Evolutionary conservation across 306 rosid species (phyloP).

Genomic region (Malus asiatica): DNA sequence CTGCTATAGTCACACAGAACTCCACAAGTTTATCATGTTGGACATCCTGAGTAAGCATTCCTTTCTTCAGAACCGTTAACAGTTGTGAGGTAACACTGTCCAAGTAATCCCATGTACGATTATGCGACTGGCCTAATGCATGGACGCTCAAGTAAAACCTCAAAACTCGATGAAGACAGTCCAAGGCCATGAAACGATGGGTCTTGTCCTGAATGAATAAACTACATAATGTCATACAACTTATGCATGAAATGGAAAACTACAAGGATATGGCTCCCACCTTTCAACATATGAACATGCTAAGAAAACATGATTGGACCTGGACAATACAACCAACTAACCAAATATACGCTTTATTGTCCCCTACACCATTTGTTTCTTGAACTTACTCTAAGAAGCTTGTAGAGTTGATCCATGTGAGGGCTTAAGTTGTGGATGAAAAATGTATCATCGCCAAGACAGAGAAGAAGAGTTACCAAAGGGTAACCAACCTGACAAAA

Average conservation of each 20-base stretch:
- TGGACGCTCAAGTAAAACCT: conserved; percentile 94
- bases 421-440: conserved; percentile 72
- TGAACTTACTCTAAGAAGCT: conserved; percentile 78
- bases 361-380: neutral
- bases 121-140: conserved; percentile 73
- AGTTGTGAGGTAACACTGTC: conserved; percentile 97
- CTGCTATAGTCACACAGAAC: conserved; percentile 95
- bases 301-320: conserved; percentile 7
- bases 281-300: conserved; percentile 12
- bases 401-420: conserved; percentile 99
- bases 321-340: neutral
- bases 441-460: conserved; percentile 94
- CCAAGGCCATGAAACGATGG: conserved; percentile 97
- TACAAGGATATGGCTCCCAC: conserved; percentile 15
- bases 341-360: neutral
- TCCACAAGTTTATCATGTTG: conserved; percentile 99
- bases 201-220: conserved; percentile 85
- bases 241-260: conserved; percentile 16
- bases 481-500: conserved; percentile 87
- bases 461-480: conserved; percentile 88
- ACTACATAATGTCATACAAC: conserved; percentile 28
- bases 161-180: conserved; percentile 96
- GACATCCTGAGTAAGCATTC: conserved; percentile 95
- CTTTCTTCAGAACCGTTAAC: conserved; percentile 76
- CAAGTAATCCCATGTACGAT: conserved; percentile 91